Base-by-base conservation (phyloP, 192 early-diverging fungal genomes). In the Cetraspora pellucida region DNA sequence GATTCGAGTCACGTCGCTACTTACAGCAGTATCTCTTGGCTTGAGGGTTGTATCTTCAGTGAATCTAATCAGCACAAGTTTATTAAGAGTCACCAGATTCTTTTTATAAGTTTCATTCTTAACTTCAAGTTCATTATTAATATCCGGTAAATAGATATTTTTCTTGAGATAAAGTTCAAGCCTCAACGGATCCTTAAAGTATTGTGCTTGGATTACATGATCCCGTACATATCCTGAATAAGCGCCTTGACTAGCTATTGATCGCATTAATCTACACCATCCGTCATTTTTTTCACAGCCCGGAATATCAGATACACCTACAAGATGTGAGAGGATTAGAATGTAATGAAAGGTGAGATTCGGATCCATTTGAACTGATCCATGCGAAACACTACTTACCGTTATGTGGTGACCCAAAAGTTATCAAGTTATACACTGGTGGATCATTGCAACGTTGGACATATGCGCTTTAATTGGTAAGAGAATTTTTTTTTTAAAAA, bases 181-280 rank as follows among this genome's bases (percentile, higher is more conserved):
- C n/a, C 88, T 87, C 54, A 72, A 77, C 0, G 87, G 84, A 64
- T 92, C 85, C 82, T 95, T 95, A 78, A 89, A 99, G 72, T 98
- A 99, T 85, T 99, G 97, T 5, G 96, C 97, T 85, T 95, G 97
- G 10, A 99, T 84, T 6, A 96, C 82, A 75, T 92, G 89, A 72
- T 90, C 82, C 17, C 95, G 91, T 23, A 97, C 87, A 85, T 95
- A 97, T 52, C 85, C 83, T 45, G 90, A 86, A 84, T 99, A 99
- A 8, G 90, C 96, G 10, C 94, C 95, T 17, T 81, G 72, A n/a
- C 87, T 81, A 0, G 94, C 90, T 77, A 98, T 87, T n/a, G 83
- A 82, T 25, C 94, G 82, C 90, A 95, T 93, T 64, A 92, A 82
- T 16, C 67, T 68, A 85, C 96, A 99, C 10, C 77, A 73, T 57